These are phyloP conservation scores for Aspergillus proliferans DNA, from an alignment of 2,329 filamentous ascomycete species.

Conservation along the genomic window DNA sequence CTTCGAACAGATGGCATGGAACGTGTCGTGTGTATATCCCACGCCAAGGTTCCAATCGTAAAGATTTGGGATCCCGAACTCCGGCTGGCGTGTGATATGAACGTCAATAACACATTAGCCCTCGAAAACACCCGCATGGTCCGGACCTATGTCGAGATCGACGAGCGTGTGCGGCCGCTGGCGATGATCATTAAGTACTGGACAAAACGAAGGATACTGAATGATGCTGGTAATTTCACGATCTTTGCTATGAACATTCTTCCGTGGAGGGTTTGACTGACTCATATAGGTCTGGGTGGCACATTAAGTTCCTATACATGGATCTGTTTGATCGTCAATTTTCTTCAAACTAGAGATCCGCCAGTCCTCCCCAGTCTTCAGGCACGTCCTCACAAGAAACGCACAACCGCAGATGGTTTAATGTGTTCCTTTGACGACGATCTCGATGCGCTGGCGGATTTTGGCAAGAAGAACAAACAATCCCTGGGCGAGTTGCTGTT, in stretches of 20 bases:
- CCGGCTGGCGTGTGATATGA: slow-evolving; percentile 88
- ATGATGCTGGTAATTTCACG: slow-evolving; percentile 75
- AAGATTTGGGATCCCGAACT: slow-evolving; percentile 98
- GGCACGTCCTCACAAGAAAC: slow-evolving; percentile 59
- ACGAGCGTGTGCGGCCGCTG: slow-evolving; percentile 80
- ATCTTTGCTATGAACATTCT: not conserved
- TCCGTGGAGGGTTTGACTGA: slow-evolving; percentile 12
- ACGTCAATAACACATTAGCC: slow-evolving; percentile 94
- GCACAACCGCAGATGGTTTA: slow-evolving; percentile 57
- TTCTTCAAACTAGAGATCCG: slow-evolving; percentile 78
- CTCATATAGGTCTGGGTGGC: slow-evolving; percentile 67
- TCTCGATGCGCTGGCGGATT: slow-evolving; percentile 64
- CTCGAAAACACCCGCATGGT: slow-evolving; percentile 98
- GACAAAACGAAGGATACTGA: slow-evolving; percentile 86
- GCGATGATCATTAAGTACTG: slow-evolving; percentile 98
- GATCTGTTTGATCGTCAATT: slow-evolving; percentile 98
- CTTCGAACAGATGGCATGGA: slow-evolving; percentile 76
- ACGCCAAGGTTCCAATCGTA: slow-evolving; percentile 94
- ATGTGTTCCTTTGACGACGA: slow-evolving; percentile 82
- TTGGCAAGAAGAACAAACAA: slow-evolving; percentile 73
- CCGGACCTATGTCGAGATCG: slow-evolving; percentile 89
- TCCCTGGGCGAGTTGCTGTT: slow-evolving; percentile 82
- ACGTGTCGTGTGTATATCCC: slow-evolving; percentile 87
- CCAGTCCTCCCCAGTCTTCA: slow-evolving; percentile 83
- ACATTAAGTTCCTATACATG: slow-evolving; percentile 98